phyloP scores from a whole-genome alignment of 306 rosid species.

The Fragaria ananassa region DNA sequence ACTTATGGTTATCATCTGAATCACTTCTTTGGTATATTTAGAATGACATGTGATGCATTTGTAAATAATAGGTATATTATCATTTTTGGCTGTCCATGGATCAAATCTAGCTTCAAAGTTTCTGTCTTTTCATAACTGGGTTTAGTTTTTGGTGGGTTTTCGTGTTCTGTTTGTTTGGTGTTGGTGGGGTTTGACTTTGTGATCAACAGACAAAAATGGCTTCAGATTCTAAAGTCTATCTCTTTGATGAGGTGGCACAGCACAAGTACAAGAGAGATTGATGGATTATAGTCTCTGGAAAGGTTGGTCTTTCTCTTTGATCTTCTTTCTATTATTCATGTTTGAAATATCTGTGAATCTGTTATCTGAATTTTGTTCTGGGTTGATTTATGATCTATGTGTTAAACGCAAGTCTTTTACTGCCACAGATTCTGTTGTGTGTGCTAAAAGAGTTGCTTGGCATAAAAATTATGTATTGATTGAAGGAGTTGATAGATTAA shows the following conservation, averaged over 20 bases:
- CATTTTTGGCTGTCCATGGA: not conserved
- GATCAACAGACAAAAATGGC: slow-evolving; percentile 43
- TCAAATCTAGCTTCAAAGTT: slow-evolving; percentile 9
- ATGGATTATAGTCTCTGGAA: slow-evolving; percentile 76
- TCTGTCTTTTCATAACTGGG: not conserved
- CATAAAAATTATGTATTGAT: not conserved
- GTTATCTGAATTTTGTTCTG: slow-evolving; percentile 13
- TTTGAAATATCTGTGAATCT: slow-evolving; percentile 1
- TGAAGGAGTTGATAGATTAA: not conserved
- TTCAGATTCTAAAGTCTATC: slow-evolving; percentile 43
- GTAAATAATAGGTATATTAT: no score
- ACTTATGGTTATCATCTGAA: no score
- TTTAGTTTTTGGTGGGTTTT: slow-evolving; percentile 2
- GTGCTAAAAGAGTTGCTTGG: not conserved
- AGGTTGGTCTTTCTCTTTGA: slow-evolving; percentile 44
- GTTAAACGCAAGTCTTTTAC: not conserved
- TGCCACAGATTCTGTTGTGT: not conserved
- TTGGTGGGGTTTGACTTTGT: slow-evolving; percentile 29
- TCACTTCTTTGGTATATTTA: no score
- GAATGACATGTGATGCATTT: no score
- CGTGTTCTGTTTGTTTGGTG: not conserved
- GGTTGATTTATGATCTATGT: not conserved
- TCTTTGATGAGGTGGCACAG: slow-evolving; percentile 73
- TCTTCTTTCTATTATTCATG: slow-evolving; percentile 14
- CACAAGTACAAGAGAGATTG: slow-evolving; percentile 76